phyloP scores from a whole-genome alignment of 352 stramenopile species.

The Pythium rhizo-oryzae region DNA sequence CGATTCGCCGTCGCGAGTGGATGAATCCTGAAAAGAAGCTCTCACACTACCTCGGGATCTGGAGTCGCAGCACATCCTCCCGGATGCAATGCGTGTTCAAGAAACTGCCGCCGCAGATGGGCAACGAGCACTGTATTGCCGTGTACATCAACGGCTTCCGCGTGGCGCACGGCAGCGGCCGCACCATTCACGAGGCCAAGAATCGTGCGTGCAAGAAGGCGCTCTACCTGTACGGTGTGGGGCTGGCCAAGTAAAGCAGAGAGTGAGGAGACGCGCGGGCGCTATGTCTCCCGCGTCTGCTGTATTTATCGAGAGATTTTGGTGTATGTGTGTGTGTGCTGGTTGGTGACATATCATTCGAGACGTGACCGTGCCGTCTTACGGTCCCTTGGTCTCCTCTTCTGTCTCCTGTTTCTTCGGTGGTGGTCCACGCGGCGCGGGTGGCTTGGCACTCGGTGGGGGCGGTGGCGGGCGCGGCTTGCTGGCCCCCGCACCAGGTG shows the following conservation, averaged over 20 bases:
- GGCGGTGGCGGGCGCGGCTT: constrained; percentile 64
- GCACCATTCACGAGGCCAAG: constrained; percentile 71
- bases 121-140: constrained; percentile 57
- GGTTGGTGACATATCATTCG: background rate
- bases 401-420: constrained; percentile 35
- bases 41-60: constrained; percentile 59
- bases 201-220: constrained; percentile 69
- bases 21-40: constrained; percentile 82
- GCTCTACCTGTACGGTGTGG: constrained; percentile 67
- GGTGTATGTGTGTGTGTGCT: constrained; percentile 1
- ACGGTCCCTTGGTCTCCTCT: constrained; percentile 35
- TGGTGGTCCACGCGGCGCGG: constrained; percentile 60
- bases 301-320: constrained; percentile 15
- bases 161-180: constrained; percentile 58
- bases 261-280: background rate
- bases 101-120: constrained; percentile 30
- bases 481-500: constrained; percentile 15
- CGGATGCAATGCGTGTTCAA: constrained; percentile 59
- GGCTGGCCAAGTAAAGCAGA: constrained; percentile 32
- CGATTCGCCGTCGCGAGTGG: constrained; percentile 79
- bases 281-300: background rate
- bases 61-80: constrained; percentile 34
- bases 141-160: constrained; percentile 71
- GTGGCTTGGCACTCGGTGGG: constrained; percentile 60
- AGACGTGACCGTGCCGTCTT: background rate